phyloP scores from a whole-genome alignment of 2,329 filamentous ascomycete genomes.

The Aspergillus glaucus region DNA sequence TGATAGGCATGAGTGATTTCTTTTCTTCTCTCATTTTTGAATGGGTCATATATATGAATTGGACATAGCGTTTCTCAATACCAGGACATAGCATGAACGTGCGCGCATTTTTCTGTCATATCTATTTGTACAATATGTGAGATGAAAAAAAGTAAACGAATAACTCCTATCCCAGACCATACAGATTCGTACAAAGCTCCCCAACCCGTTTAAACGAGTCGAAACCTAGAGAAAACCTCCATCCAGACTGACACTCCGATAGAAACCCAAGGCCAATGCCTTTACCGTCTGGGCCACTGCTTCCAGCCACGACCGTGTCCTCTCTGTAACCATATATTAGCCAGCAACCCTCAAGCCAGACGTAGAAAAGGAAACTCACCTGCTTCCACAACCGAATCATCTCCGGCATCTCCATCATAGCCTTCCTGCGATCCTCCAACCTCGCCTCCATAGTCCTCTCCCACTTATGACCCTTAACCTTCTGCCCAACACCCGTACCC shows the following conservation, averaged over 20 bases:
- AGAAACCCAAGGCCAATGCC: not conserved
- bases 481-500: slow-evolving; percentile 86
- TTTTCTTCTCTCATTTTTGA: not conserved
- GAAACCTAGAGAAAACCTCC: not conserved
- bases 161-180: slow-evolving; percentile 12
- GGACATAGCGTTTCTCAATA: not conserved
- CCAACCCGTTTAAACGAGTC: slow-evolving; percentile 8
- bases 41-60: not conserved
- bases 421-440: slow-evolving; percentile 81
- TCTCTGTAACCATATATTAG: slow-evolving; percentile 38
- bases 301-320: slow-evolving; percentile 70
- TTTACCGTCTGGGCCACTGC: slow-evolving; percentile 59
- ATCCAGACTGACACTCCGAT: not conserved
- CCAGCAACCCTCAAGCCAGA: not conserved
- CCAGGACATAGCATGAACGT: not conserved
- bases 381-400: slow-evolving; percentile 91
- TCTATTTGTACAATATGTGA: slow-evolving; percentile 16
- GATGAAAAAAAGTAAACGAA: slow-evolving; percentile 1
- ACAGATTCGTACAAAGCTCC: slow-evolving; percentile 7
- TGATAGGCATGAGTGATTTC: slow-evolving; percentile 8
- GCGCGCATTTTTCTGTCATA: not conserved
- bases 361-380: slow-evolving; percentile 49
- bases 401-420: slow-evolving; percentile 91
- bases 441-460: slow-evolving; percentile 78
- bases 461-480: slow-evolving; percentile 91